A percentile compares a stretch with the other conserved stretches of the same genome.
Conservation (phyloP, 257 asterid species). For the Ilex asprella region DNA sequence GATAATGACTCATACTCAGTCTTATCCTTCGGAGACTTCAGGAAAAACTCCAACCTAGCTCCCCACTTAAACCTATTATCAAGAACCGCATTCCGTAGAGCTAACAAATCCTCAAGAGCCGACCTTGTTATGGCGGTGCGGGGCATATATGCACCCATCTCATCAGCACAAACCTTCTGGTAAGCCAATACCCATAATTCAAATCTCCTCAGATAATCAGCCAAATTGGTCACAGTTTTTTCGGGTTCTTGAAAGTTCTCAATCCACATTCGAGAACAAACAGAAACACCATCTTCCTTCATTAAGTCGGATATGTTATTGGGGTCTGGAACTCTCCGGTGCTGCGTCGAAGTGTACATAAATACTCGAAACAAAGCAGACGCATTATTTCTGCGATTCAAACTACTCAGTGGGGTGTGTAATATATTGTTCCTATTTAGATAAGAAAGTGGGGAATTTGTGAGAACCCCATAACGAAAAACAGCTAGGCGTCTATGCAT, state of each 20-base stretch:
- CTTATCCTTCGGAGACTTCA: slow-evolving; percentile 85
- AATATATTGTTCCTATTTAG: slow-evolving; percentile 18
- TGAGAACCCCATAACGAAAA: slow-evolving; percentile 34
- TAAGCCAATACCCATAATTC: slow-evolving; percentile 96
- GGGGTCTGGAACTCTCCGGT: slow-evolving; percentile 59
- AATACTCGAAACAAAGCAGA: slow-evolving; percentile 25
- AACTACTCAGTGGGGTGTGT: slow-evolving; percentile 23
- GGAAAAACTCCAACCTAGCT: slow-evolving; percentile 80
- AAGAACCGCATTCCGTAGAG: slow-evolving; percentile 73
- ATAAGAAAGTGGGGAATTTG: slow-evolving; percentile 17
- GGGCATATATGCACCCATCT: slow-evolving; percentile 73
- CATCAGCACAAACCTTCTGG: slow-evolving; percentile 91
- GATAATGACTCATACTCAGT: slow-evolving; percentile 80
- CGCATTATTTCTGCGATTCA: slow-evolving; percentile 23
- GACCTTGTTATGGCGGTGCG: slow-evolving; percentile 66
- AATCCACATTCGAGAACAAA: slow-evolving; percentile 81
- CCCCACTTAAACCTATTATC: slow-evolving; percentile 91
- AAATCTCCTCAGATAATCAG: slow-evolving; percentile 71
- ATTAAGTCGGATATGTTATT: slow-evolving; percentile 83
- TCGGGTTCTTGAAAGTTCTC: slow-evolving; percentile 68
- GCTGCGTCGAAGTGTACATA: slow-evolving; percentile 42
- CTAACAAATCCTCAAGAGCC: slow-evolving; percentile 79
- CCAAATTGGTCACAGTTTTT: slow-evolving; percentile 52
- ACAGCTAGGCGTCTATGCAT: slow-evolving; percentile 48
- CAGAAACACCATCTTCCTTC: slow-evolving; percentile 87